These are phyloP conservation scores for Actinomortierella ambigua DNA, from an alignment of 371 early-diverging fungal genomes.

Conservation along the genomic window DNA sequence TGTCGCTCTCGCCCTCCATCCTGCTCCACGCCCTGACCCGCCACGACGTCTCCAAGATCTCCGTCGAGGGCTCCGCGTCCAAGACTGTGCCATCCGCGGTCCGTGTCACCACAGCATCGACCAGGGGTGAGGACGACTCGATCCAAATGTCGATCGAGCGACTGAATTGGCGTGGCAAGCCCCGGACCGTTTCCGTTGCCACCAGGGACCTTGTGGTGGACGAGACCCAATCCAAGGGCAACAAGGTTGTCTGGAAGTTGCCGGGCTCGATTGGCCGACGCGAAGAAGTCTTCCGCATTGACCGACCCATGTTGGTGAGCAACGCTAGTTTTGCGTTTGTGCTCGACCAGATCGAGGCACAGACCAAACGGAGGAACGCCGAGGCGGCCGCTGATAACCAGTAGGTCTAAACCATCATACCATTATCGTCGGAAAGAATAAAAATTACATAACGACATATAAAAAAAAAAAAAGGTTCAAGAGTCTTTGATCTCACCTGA, in stretches of 20 bases:
- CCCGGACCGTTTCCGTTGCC: slow-evolving; percentile 15
- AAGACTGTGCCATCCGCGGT: slow-evolving; percentile 9
- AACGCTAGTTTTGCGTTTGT: slow-evolving; percentile 40
- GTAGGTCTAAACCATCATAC: too few relatives aligned
- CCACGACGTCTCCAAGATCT: slow-evolving; percentile 41
- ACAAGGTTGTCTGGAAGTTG: slow-evolving; percentile 18
- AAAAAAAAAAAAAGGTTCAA: too few relatives aligned
- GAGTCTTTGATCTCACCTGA: too few relatives aligned
- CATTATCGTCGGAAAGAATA: too few relatives aligned
- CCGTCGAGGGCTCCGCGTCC: slow-evolving; percentile 26
- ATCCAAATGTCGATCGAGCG: slow-evolving; percentile 34
- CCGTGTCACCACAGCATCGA: slow-evolving; percentile 15
- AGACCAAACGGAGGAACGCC: slow-evolving; percentile 5
- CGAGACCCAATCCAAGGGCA: slow-evolving; percentile 3
- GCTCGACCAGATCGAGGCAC: slow-evolving; percentile 35
- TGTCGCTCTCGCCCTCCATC: slow-evolving; percentile 23
- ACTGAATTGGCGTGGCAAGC: slow-evolving; percentile 28
- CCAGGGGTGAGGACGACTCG: slow-evolving; percentile 7
- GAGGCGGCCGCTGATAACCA: too few relatives aligned
- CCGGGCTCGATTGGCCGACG: too few relatives aligned
- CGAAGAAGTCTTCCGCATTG: slow-evolving; percentile 16
- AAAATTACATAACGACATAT: too few relatives aligned
- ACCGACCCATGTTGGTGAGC: slow-evolving; percentile 32
- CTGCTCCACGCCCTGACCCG: slow-evolving; percentile 25
- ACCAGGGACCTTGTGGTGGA: slow-evolving; percentile 18